Evolutionary conservation across 2,329 filamentous ascomycete species (phyloP).

Genomic region (Dactylellina cionopaga): DNA sequence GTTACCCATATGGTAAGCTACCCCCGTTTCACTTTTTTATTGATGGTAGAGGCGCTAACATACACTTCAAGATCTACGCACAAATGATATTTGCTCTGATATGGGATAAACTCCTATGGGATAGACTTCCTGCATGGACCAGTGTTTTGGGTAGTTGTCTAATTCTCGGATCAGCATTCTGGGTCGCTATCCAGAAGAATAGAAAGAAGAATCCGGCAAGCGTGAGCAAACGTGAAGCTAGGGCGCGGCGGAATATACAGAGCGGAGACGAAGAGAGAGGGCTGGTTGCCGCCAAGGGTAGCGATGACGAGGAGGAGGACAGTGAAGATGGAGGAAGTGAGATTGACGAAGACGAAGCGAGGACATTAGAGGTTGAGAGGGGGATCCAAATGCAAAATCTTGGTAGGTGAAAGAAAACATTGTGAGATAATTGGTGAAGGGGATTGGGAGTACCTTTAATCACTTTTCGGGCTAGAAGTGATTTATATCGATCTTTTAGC

Average conservation of each 20-base stretch:
- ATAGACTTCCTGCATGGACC: slow-evolving; percentile 67
- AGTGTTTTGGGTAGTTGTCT: slow-evolving; percentile 71
- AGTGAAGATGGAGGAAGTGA: slow-evolving; percentile 32
- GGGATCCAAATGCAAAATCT: slow-evolving; percentile 44
- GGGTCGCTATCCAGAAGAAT: slow-evolving; percentile 66
- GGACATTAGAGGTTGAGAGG: slow-evolving; percentile 33
- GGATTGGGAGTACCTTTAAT: no score
- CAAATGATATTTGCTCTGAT: slow-evolving; percentile 76
- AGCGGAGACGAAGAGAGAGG: slow-evolving; percentile 45
- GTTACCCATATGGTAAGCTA: slow-evolving; percentile 66
- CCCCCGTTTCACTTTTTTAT: slow-evolving; percentile 65
- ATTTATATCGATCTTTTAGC: background rate
- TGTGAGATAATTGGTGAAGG: no score
- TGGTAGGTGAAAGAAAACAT: slow-evolving; percentile 18
- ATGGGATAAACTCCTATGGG: slow-evolving; percentile 73
- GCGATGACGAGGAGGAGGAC: slow-evolving; percentile 35
- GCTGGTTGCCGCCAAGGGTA: slow-evolving; percentile 26
- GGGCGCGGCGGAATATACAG: slow-evolving; percentile 28
- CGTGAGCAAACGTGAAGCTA: slow-evolving; percentile 29
- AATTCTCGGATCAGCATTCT: slow-evolving; percentile 73
- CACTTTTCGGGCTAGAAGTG: background rate
- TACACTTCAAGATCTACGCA: slow-evolving; percentile 70
- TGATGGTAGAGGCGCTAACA: slow-evolving; percentile 64
- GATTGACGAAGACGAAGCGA: slow-evolving; percentile 44
- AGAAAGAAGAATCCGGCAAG: slow-evolving; percentile 35